A percentile compares a stretch with the other conserved stretches of the same genome.
Evolutionary conservation across 139 green algal species (phyloP).

Genomic region (Pseudopediastrum boryanum): DNA sequence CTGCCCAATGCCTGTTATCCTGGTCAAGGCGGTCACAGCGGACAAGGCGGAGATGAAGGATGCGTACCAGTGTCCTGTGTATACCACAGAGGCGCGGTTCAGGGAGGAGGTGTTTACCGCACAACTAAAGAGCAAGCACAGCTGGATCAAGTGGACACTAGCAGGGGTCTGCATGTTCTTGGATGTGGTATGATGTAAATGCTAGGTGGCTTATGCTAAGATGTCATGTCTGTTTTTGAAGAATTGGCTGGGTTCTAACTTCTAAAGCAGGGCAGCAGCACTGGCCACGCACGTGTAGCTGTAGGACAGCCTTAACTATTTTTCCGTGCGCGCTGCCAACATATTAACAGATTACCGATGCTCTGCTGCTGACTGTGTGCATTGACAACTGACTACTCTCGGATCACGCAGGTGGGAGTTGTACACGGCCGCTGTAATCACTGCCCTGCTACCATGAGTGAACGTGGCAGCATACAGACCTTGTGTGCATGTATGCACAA

Average conservation of each 20-base stretch:
- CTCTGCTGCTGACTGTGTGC: not conserved
- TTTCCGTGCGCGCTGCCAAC: not conserved
- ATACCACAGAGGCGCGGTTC: slow-evolving; percentile 89
- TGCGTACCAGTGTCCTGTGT: slow-evolving; percentile 90
- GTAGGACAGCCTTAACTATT: not conserved
- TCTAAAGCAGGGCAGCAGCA: not conserved
- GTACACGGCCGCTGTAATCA: too few species aligned
- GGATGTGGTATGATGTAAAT: slow-evolving; percentile 54
- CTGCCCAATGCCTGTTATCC: slow-evolving; percentile 83
- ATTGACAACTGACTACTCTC: too few species aligned
- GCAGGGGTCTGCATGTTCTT: slow-evolving; percentile 82
- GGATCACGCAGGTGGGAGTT: too few species aligned
- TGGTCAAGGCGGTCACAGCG: slow-evolving; percentile 78
- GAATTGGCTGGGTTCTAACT: too few species aligned
- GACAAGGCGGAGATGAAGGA: slow-evolving; percentile 88
- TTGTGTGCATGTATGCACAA: too few species aligned
- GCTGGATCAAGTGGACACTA: slow-evolving; percentile 85
- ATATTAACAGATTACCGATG: not conserved
- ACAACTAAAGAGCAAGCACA: slow-evolving; percentile 86
- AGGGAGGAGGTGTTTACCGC: slow-evolving; percentile 91
- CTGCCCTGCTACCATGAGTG: too few species aligned
- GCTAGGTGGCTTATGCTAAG: not conserved
- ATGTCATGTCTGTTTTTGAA: too few species aligned
- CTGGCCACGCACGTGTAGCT: too few species aligned
- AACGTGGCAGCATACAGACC: too few species aligned